These are phyloP conservation scores for Usnea hakonensis DNA, from an alignment of 495 filamentous ascomycete genomes.

Conservation along the genomic window DNA sequence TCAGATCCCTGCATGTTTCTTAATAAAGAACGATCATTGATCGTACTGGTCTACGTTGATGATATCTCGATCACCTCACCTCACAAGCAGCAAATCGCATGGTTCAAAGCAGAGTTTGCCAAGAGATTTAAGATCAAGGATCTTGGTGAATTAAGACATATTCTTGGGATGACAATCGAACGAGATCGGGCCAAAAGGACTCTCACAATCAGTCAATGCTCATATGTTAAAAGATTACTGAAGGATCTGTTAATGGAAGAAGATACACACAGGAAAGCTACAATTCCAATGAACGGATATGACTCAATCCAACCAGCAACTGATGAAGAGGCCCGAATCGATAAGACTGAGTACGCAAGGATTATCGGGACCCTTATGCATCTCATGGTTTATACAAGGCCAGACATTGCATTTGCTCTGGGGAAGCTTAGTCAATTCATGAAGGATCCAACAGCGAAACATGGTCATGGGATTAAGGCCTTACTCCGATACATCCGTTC, in stretches of 20 bases:
- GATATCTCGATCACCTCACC: constrained; percentile 1
- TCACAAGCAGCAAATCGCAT: background rate
- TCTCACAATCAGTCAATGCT: background rate
- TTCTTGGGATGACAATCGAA: constrained; percentile 11
- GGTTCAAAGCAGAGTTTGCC: background rate
- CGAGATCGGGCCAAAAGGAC: background rate
- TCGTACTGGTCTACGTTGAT: background rate
- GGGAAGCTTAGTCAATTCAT: constrained; percentile 20
- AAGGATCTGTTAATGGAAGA: background rate
- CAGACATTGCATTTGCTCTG: constrained; percentile 23
- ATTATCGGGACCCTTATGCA: constrained; percentile 27
- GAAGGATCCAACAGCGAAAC: constrained; percentile 20
- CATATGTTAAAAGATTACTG: background rate
- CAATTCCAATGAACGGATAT: constrained; percentile 2
- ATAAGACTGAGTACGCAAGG: constrained; percentile 14
- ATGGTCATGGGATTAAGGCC: constrained; percentile 1
- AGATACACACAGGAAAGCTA: background rate
- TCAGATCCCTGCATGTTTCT: background rate
- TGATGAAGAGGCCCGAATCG: background rate
- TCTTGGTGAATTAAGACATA: constrained; percentile 12
- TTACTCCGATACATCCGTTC: background rate
- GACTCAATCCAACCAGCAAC: background rate
- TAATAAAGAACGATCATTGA: background rate
- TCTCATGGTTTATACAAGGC: constrained; percentile 22
- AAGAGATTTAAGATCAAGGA: constrained; percentile 14